A percentile compares a stretch with the other conserved stretches of the same genome.
Conservation (phyloP, 148 eudicot genomes). For the Rhododendron kiyosumense region DNA sequence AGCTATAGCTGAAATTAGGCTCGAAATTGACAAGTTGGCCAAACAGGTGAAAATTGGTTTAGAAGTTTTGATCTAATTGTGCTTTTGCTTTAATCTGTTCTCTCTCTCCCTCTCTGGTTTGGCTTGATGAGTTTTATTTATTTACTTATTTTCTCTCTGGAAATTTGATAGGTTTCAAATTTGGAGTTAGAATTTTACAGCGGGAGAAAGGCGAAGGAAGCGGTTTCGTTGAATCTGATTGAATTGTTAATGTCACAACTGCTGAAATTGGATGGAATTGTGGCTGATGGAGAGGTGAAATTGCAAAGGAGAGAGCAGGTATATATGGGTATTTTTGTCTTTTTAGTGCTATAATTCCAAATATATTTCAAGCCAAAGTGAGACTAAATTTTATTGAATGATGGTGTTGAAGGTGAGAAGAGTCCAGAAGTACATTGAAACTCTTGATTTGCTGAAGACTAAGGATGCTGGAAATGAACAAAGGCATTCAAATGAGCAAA, state of each 20-base stretch:
- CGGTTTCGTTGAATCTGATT: slow-evolving; percentile 44
- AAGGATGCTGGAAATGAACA: slow-evolving; percentile 2
- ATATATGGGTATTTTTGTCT: background rate
- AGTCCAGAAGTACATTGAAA: slow-evolving; percentile 24
- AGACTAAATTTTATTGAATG: background rate
- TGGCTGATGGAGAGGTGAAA: slow-evolving; percentile 69
- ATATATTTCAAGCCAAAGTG: background rate
- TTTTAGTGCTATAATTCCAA: too few relatives aligned
- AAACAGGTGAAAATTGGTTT: slow-evolving; percentile 35
- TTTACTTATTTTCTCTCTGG: background rate
- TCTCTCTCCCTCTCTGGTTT: background rate
- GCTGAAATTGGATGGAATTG: slow-evolving; percentile 68
- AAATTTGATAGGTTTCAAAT: slow-evolving; percentile 40
- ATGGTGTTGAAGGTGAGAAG: slow-evolving; percentile 21
- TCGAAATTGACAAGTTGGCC: slow-evolving; percentile 62
- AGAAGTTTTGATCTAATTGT: background rate
- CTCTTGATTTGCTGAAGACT: slow-evolving; percentile 24
- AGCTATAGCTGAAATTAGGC: slow-evolving; percentile 45
- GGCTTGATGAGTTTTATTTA: background rate
- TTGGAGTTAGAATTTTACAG: slow-evolving; percentile 46
- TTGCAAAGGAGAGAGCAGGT: slow-evolving; percentile 74
- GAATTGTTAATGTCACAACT: slow-evolving; percentile 70
- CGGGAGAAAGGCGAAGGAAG: slow-evolving; percentile 60
- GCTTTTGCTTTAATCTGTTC: background rate
- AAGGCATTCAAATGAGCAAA: background rate